phyloP scores from a whole-genome alignment of 225 moss, liverwort and hornwort genomes.

The Physcomitrellopsis africana region DNA sequence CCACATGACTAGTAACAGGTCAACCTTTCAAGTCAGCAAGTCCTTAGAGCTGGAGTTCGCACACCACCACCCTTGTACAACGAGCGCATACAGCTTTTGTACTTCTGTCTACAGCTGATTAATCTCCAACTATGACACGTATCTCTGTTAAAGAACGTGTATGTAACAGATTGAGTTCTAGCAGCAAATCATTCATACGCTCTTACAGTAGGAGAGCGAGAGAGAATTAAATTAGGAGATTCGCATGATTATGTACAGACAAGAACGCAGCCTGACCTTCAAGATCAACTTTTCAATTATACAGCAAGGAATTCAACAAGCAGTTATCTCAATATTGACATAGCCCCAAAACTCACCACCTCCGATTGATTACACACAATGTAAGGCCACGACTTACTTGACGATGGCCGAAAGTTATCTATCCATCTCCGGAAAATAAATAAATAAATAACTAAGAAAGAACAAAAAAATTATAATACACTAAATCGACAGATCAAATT shows the following conservation, averaged over 20 bases:
- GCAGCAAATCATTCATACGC: background rate
- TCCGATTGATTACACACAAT: constrained; percentile 28
- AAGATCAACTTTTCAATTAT: background rate
- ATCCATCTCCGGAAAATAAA: background rate
- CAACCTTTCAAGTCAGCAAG: no score
- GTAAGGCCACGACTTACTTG: background rate
- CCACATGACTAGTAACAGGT: no score
- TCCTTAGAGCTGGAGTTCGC: background rate
- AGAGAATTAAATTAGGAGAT: background rate
- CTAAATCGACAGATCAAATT: constrained; percentile 10
- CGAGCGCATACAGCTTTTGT: background rate
- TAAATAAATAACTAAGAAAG: no score
- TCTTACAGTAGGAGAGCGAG: background rate
- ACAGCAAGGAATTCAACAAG: constrained; percentile 2
- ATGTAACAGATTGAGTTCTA: background rate
- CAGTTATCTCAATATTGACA: constrained; percentile 16
- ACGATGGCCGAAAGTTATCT: background rate
- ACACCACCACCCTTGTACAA: background rate
- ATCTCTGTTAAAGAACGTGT: no score
- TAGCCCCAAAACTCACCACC: background rate
- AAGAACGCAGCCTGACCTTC: constrained; percentile 6
- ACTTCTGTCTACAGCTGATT: no score
- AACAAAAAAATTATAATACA: background rate
- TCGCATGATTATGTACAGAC: background rate
- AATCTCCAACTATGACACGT: background rate